Percentiles rank a stretch among this genome's conserved stretches.
Evolutionary conservation across 2,329 filamentous ascomycete genomes (phyloP).

Genomic region (Daldinia eschscholtzii): DNA sequence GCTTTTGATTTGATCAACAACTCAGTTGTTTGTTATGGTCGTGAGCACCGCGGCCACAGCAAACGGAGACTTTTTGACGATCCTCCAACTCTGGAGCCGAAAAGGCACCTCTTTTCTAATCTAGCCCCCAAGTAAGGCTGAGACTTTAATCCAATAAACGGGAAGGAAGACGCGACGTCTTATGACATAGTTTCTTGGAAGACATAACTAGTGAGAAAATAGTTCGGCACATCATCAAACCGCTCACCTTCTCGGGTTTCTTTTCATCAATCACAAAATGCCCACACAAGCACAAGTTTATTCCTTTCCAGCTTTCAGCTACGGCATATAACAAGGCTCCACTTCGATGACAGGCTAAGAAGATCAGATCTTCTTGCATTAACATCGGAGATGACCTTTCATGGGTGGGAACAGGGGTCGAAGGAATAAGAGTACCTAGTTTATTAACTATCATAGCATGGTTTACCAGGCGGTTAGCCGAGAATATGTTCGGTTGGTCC

Average conservation of each 20-base stretch:
- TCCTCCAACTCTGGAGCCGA: constrained; percentile 8
- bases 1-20: not conserved
- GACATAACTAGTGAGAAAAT: not conserved
- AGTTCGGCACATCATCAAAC: constrained; percentile 10
- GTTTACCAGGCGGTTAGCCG: constrained; percentile 30
- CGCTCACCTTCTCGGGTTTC: constrained; percentile 6
- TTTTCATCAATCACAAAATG: constrained; percentile 3
- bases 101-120: constrained; percentile 6
- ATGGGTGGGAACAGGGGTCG: constrained; percentile 34
- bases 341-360: constrained; percentile 30
- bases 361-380: constrained; percentile 46
- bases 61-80: constrained; percentile 22
- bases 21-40: constrained; percentile 34
- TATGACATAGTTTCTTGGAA: not conserved
- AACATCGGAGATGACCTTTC: constrained; percentile 47
- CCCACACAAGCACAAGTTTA: not conserved
- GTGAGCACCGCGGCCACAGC: constrained; percentile 19
- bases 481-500: constrained; percentile 21
- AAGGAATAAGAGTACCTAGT: constrained; percentile 22
- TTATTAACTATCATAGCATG: constrained; percentile 24
- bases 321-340: constrained; percentile 31
- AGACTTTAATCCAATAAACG: constrained; percentile 17
- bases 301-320: constrained; percentile 28
- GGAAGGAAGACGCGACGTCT: not conserved
- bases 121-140: constrained; percentile 27